phyloP scores from a whole-genome alignment of 768 basidiomycete species.

The Termitomyces sp. region DNA sequence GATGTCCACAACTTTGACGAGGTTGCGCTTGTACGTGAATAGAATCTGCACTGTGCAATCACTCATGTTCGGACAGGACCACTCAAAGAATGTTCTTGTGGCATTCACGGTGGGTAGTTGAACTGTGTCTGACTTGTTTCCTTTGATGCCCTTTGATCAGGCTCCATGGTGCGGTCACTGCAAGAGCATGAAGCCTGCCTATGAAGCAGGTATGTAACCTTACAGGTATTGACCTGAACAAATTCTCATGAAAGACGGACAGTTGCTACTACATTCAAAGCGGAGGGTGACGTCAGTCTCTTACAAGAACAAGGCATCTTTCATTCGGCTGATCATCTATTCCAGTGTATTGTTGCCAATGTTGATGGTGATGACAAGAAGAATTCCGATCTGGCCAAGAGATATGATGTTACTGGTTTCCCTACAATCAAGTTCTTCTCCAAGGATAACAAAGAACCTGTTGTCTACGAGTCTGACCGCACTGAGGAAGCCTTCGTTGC shows the following conservation, averaged over 20 bases:
- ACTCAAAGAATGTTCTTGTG: conserved; percentile 78
- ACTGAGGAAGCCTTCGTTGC: conserved; percentile 69
- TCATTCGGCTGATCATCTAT: not conserved
- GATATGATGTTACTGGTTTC: conserved; percentile 75
- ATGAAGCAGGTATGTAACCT: conserved; percentile 58
- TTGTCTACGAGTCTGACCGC: conserved; percentile 67
- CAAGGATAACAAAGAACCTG: conserved; percentile 53
- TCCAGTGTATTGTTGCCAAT: conserved; percentile 84
- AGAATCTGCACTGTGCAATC: not conserved
- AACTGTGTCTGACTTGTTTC: not conserved
- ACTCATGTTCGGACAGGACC: conserved; percentile 34
- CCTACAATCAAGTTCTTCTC: conserved; percentile 97
- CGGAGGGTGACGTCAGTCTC: conserved; percentile 63
- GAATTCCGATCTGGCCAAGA: conserved; percentile 65
- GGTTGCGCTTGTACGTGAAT: conserved; percentile 51
- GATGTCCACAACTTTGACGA: conserved; percentile 72
- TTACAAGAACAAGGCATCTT: not conserved
- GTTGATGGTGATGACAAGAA: conserved; percentile 82
- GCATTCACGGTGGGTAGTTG: conserved; percentile 59
- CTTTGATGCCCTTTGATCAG: conserved; percentile 20
- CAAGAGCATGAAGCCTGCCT: conserved; percentile 83
- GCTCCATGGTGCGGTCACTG: conserved; percentile 93
- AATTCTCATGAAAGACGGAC: not conserved
- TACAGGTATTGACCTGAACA: not conserved
- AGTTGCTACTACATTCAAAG: conserved; percentile 76